phyloP scores from a whole-genome alignment of 208 protist species.

The Trypanosoma mega region DNA sequence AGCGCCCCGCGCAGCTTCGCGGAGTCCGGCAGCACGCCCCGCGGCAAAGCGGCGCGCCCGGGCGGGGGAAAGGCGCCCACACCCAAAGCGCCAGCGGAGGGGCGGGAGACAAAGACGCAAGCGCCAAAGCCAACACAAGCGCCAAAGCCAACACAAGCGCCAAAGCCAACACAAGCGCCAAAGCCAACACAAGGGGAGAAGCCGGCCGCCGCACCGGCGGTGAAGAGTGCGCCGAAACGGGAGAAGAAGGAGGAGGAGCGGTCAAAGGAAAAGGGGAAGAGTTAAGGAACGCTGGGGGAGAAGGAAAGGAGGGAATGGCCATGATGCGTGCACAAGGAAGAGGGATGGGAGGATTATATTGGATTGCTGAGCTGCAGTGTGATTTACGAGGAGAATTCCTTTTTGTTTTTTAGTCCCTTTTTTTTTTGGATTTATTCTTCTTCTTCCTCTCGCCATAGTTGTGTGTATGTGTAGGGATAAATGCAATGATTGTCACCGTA shows the following conservation, averaged over 20 bases:
- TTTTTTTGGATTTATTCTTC: conserved; percentile 28
- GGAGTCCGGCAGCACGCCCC: not conserved
- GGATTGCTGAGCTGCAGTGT: no score
- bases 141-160: no score
- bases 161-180: no score
- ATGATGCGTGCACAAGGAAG: not conserved
- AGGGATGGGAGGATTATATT: not conserved
- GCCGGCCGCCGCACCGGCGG: no score
- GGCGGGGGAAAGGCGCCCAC: not conserved
- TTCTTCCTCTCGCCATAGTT: no score
- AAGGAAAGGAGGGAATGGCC: not conserved
- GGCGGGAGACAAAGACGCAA: conserved; percentile 7
- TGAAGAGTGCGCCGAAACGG: not conserved
- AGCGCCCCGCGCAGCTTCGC: conserved; percentile 1
- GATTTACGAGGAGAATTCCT: no score
- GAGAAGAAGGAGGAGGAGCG: conserved; percentile 1
- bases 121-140: conserved; percentile 4
- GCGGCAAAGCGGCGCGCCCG: not conserved
- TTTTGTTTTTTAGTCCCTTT: not conserved
- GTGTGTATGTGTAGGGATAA: no score
- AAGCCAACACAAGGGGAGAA: no score
- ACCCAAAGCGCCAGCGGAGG: conserved; percentile 7
- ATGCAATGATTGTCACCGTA: no score
- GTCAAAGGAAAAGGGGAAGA: no score
- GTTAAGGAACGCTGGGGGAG: no score